Evolutionary conservation across 2,329 filamentous ascomycete genomes (phyloP).

Genomic region (Sordariomycetes sp.): DNA sequence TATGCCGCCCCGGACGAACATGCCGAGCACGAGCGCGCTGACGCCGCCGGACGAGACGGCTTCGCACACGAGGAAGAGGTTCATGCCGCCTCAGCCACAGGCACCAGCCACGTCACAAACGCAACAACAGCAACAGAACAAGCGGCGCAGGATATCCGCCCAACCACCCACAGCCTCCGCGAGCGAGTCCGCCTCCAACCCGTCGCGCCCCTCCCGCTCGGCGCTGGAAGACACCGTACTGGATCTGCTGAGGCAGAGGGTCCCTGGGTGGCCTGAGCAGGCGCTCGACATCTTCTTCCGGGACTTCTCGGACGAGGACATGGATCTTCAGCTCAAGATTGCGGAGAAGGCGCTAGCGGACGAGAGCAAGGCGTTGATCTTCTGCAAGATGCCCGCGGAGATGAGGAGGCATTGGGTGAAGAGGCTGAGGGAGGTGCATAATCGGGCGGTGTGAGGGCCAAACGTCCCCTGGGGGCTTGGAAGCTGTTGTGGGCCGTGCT

Average conservation of each 20-base stretch:
- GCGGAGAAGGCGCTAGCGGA: constrained; percentile 45
- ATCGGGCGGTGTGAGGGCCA: neutral
- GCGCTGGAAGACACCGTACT: constrained; percentile 17
- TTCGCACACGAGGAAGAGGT: constrained; percentile 27
- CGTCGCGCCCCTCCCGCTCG: neutral
- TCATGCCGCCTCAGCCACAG: constrained; percentile 3
- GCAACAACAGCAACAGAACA: constrained; percentile 2
- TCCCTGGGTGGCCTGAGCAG: constrained; percentile 38
- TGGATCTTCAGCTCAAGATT: constrained; percentile 45
- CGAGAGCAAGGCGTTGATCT: constrained; percentile 46
- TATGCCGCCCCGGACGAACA: constrained; percentile 24
- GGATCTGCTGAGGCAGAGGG: constrained; percentile 21
- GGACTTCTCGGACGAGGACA: constrained; percentile 42
- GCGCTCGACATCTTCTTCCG: constrained; percentile 46
- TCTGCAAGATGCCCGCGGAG: constrained; percentile 43
- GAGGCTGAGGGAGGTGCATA: constrained; percentile 31
- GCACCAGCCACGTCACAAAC: constrained; percentile 16
- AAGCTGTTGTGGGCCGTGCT: too few species aligned
- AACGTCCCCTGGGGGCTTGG: too few species aligned
- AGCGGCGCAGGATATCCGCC: constrained; percentile 1
- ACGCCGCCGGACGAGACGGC: constrained; percentile 41
- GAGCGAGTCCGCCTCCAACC: constrained; percentile 7
- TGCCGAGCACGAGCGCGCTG: constrained; percentile 28
- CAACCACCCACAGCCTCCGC: constrained; percentile 14
- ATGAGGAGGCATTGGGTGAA: constrained; percentile 44